Percentiles rank a stretch among this genome's conserved stretches.
Evolutionary conservation across 78 protist species (phyloP).

Genomic region (Dictyostelium capitatum): DNA sequence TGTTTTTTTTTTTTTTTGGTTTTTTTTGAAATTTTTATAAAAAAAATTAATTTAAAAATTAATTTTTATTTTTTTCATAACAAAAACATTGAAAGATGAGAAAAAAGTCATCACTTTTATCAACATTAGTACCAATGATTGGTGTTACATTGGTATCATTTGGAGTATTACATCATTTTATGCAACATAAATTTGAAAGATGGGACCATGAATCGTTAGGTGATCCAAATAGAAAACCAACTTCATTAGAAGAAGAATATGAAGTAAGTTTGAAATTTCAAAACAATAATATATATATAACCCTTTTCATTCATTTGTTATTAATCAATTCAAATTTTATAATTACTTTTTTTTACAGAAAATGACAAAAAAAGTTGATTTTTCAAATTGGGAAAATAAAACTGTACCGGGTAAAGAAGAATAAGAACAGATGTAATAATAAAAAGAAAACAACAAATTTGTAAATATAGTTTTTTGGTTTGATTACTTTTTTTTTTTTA

Average conservation of each 20-base stretch:
- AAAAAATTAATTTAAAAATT: not conserved
- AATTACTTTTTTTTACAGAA: constrained; percentile 13
- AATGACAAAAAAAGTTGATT: constrained; percentile 72
- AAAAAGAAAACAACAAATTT: not conserved
- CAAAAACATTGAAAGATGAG: not conserved
- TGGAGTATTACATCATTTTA: constrained; percentile 49
- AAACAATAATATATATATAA: not conserved
- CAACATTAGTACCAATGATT: constrained; percentile 29
- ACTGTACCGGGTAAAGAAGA: constrained; percentile 35
- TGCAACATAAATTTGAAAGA: constrained; percentile 62
- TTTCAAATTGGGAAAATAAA: constrained; percentile 71
- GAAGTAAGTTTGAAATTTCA: constrained; percentile 47
- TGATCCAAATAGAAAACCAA: constrained; percentile 50
- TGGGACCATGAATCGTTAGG: constrained; percentile 66
- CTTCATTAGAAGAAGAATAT: constrained; percentile 63
- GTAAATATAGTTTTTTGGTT: not conserved
- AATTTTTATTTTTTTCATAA: not conserved
- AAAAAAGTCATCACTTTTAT: not conserved
- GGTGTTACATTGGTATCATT: constrained; percentile 48
- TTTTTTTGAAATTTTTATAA: not conserved
- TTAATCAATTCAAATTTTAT: too few species aligned
- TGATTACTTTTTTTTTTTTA: not conserved
- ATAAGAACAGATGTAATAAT: not conserved
- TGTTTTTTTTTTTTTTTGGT: constrained; percentile 5
- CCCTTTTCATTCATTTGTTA: not conserved